These are phyloP conservation scores for Mycena capillaripes DNA, from an alignment of 768 basidiomycete species.

Conservation along the genomic window DNA sequence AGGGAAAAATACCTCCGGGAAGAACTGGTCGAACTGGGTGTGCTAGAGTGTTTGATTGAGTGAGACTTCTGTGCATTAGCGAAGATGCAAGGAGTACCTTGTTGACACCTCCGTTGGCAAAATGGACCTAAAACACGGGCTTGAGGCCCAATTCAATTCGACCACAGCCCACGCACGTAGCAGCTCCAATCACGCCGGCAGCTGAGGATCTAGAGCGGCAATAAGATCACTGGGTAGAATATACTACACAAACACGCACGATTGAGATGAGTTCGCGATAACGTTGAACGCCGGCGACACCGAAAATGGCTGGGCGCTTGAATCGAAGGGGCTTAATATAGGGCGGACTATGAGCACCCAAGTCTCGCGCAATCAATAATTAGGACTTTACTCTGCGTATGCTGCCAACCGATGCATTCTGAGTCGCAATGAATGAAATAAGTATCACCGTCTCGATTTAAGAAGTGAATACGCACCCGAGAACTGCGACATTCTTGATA, in stretches of 20 bases:
- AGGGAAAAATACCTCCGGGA: conserved; percentile 10
- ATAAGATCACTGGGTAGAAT: conserved; percentile 8
- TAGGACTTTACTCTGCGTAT: conserved; percentile 10
- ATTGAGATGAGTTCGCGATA: conserved; percentile 6
- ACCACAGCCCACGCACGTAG: conserved; percentile 17
- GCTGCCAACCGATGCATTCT: conserved; percentile 17
- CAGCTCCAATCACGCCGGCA: conserved; percentile 13
- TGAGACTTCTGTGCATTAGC: conserved; percentile 15
- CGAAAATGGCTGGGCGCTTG: conserved; percentile 5
- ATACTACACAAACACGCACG: conserved; percentile 10
- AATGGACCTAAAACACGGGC: conserved; percentile 3
- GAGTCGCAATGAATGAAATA: conserved; percentile 12
- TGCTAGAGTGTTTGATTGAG: conserved; percentile 13
- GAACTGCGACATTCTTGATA: conserved; percentile 11
- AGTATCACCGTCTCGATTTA: conserved; percentile 4
- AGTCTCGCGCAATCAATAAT: conserved; percentile 8
- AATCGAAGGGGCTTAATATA: conserved; percentile 14
- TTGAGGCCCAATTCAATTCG: conserved; percentile 14
- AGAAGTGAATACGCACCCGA: conserved; percentile 10
- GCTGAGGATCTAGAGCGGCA: conserved; percentile 10
- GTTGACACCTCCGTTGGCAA: not conserved
- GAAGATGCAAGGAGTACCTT: conserved; percentile 19
- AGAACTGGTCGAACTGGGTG: conserved; percentile 1
- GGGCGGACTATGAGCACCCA: conserved; percentile 7
- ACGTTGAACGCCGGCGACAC: conserved; percentile 16